Conservation (phyloP, 2,329 filamentous ascomycete species). For the Fusarium pilosicola region DNA sequence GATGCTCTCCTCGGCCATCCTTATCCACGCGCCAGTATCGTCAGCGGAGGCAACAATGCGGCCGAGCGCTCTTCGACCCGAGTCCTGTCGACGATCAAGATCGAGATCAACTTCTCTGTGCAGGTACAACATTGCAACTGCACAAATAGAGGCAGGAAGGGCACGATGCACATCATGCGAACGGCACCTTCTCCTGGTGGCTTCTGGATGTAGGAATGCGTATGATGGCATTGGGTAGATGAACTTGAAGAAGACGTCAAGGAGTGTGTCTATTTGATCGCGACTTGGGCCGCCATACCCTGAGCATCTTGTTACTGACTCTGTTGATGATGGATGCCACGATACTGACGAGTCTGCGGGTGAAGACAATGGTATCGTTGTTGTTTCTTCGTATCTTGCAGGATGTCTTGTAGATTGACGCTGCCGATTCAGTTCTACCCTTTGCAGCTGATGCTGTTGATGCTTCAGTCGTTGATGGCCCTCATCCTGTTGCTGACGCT, state of each 20-base stretch:
- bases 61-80: too few relatives aligned
- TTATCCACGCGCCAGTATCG: background rate
- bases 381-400: background rate
- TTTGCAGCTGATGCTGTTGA: background rate
- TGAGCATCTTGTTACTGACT: background rate
- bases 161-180: background rate
- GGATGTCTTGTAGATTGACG: background rate
- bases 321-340: background rate
- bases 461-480: background rate
- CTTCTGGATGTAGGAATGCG: background rate
- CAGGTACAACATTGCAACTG: background rate
- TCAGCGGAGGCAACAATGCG: background rate
- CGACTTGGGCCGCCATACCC: background rate
- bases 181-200: background rate
- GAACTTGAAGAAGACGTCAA: background rate
- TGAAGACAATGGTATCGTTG: background rate
- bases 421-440: background rate
- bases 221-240: background rate
- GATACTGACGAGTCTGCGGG: background rate
- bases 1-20: background rate
- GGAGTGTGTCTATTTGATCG: accelerated
- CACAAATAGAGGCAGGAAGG: background rate
- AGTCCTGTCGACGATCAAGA: background rate
- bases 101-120: background rate
- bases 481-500: background rate